Conservation (phyloP, 2,329 filamentous ascomycete species). For the Neofusicoccum laricinum region DNA sequence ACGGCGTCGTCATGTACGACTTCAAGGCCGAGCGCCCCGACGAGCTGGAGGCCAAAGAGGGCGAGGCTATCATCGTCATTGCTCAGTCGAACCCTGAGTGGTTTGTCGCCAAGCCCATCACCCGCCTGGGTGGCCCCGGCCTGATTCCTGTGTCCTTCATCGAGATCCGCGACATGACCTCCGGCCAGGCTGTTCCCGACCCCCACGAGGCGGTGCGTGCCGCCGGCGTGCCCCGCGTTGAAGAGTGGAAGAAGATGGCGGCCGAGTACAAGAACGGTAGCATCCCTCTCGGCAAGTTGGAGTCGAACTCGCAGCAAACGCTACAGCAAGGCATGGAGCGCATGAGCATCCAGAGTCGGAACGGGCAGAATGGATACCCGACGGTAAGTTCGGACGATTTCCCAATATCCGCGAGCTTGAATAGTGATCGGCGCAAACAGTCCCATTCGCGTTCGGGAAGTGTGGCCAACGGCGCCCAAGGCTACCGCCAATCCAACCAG, state of each 20-base stretch:
- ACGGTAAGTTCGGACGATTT: slow-evolving; percentile 44
- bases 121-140: slow-evolving; percentile 88
- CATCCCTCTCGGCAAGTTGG: slow-evolving; percentile 91
- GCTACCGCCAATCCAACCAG: slow-evolving; percentile 11
- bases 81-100: slow-evolving; percentile 98
- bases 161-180: slow-evolving; percentile 91
- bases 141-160: slow-evolving; percentile 96
- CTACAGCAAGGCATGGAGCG: slow-evolving; percentile 64
- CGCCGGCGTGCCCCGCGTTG: slow-evolving; percentile 89
- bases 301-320: slow-evolving; percentile 50
- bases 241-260: slow-evolving; percentile 99
- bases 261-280: slow-evolving; percentile 99
- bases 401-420: slow-evolving; percentile 17
- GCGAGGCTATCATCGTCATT: slow-evolving; percentile 96
- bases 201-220: slow-evolving; percentile 80
- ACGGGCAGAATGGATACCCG: slow-evolving; percentile 38
- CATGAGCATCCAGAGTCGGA: slow-evolving; percentile 68
- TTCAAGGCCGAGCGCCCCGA: slow-evolving; percentile 95
- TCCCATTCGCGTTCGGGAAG: slow-evolving; percentile 20
- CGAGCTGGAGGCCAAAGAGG: slow-evolving; percentile 90
- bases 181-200: slow-evolving; percentile 77
- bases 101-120: slow-evolving; percentile 99
- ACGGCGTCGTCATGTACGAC: slow-evolving; percentile 95
- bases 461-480: slow-evolving; percentile 2
- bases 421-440: slow-evolving; percentile 8